Percentiles rank a stretch among this genome's conserved stretches.
Conservation (phyloP, 2,329 filamentous ascomycete species). For the Cercospora canescens region DNA sequence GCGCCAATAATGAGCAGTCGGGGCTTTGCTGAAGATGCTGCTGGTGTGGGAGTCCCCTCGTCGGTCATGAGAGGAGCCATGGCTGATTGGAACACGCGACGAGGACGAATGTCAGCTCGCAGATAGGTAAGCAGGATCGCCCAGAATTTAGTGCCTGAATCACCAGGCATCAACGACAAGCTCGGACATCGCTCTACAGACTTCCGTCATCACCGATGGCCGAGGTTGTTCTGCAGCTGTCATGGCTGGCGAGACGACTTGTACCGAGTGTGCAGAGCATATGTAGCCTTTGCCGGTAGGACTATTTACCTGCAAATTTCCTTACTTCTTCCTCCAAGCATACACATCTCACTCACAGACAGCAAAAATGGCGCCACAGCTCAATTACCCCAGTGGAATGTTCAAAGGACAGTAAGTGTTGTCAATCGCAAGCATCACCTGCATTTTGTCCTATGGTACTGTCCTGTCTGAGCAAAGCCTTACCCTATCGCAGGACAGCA, state of each 20-base stretch:
- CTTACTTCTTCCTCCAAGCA: neutral
- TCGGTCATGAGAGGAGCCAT: constrained; percentile 26
- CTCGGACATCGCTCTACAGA: neutral
- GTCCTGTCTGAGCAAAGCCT: neutral
- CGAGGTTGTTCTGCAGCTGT: constrained; percentile 6
- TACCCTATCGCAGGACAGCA: constrained; percentile 52
- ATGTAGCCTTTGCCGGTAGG: constrained; percentile 7
- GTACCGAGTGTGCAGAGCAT: constrained; percentile 4
- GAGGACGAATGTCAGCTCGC: constrained; percentile 1
- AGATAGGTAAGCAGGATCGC: neutral
- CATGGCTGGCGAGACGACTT: neutral
- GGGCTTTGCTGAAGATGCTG: constrained; percentile 18
- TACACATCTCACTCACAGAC: neutral
- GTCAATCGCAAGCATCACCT: neutral
- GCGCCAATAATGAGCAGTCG: constrained; percentile 80
- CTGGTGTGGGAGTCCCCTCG: neutral
- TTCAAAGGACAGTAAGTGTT: constrained; percentile 62
- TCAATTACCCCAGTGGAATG: constrained; percentile 80
- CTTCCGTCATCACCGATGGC: neutral
- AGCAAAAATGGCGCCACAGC: constrained; percentile 55
- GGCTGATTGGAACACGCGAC: neutral
- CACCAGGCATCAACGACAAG: neutral
- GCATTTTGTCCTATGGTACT: no score
- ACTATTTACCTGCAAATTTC: neutral
- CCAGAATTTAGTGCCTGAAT: neutral